Base-by-base conservation (phyloP, 2,329 filamentous ascomycete genomes). In the Epichloe sp. region DNA sequence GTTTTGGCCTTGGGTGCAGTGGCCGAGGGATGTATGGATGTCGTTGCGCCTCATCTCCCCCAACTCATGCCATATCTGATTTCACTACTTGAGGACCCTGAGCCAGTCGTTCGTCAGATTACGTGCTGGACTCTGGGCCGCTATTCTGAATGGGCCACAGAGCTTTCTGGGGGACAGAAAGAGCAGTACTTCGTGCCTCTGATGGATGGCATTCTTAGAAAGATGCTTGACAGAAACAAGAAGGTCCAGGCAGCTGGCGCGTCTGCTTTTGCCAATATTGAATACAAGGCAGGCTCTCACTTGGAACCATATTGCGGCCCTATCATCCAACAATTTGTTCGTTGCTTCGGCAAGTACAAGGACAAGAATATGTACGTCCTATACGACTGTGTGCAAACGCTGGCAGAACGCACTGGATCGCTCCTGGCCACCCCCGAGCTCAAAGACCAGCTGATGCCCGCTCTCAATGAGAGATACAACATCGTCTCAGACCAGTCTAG, bases 351-450 rank as follows among this genome's bases (percentile, higher is more conserved):
- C 49, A 89, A 86, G 68, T 98, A 97, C 79, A 97, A 98, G 76
- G 91, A 97, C 68, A 85, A 88, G 62, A 98, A 98, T 71, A 96
- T 97, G 82, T 96, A 94, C 71, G 94, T 97, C 50, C 79, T 98
- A 36, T 98, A 98, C 71, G 93, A 98, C 70, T 97, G 93, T 66
- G 88, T 98, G 36, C 93, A 98, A 71, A 98, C 93, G 0, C 74
- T 98, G 52, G 93, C 93, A 3, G 93, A 98, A 67, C 85, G 88
- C 62, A 85, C 97, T 50, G 89, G 88, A 11, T 82, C 84, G 6
- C 81, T 85, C 36, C 75, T 98, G 57, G 85, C 88, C n/a, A 77
- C 81, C 54, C 54, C 85, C 6, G 80, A 90, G 49, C 78, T 95
- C n/a, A 82, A 90, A 41, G 79, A 85, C 55, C 77, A 88, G 58